These are phyloP conservation scores for Neurospora tetraspora DNA, from an alignment of 495 filamentous ascomycete species.

Conservation along the genomic window DNA sequence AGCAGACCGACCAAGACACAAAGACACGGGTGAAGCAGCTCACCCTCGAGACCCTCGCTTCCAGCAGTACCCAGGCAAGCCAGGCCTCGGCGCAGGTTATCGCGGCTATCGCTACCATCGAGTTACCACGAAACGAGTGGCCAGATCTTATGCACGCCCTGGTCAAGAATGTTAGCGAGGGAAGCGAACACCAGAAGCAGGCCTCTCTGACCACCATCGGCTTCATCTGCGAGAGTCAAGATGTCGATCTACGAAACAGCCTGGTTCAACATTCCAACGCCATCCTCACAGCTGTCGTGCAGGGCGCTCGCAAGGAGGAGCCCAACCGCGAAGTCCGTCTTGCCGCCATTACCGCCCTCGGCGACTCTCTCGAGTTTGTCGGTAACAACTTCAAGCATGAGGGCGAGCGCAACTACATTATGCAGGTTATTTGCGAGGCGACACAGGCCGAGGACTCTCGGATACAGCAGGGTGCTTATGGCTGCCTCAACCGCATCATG, in stretches of 20 bases:
- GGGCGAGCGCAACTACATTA: conserved; percentile 98
- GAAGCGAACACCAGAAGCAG: conserved; percentile 81
- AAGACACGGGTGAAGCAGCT: conserved; percentile 83
- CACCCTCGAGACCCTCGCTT: conserved; percentile 71
- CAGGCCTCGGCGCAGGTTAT: conserved; percentile 90
- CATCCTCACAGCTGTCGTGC: conserved; percentile 93
- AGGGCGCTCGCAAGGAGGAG: conserved; percentile 95
- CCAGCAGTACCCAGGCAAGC: conserved; percentile 67
- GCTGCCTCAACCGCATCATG: conserved; percentile 97
- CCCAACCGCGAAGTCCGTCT: conserved; percentile 77
- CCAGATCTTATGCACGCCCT: conserved; percentile 82
- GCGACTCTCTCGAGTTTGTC: conserved; percentile 97
- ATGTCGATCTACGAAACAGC: conserved; percentile 71
- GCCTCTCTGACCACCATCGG: conserved; percentile 88
- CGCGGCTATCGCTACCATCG: conserved; percentile 86
- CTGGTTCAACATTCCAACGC: conserved; percentile 85
- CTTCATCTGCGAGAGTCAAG: conserved; percentile 94
- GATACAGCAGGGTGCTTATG: conserved; percentile 91
- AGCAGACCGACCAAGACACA: conserved; percentile 62
- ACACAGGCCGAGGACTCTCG: conserved; percentile 82
- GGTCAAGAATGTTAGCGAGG: conserved; percentile 84
- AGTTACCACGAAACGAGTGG: conserved; percentile 90
- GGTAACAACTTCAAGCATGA: conserved; percentile 97
- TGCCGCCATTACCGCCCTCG: conserved; percentile 85
- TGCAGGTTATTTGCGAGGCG: conserved; percentile 99